Evolutionary conservation across 129 eudicot species (phyloP), one percentile per base, ranked within the genome.

Genomic region (Artemisia annua): DNA sequence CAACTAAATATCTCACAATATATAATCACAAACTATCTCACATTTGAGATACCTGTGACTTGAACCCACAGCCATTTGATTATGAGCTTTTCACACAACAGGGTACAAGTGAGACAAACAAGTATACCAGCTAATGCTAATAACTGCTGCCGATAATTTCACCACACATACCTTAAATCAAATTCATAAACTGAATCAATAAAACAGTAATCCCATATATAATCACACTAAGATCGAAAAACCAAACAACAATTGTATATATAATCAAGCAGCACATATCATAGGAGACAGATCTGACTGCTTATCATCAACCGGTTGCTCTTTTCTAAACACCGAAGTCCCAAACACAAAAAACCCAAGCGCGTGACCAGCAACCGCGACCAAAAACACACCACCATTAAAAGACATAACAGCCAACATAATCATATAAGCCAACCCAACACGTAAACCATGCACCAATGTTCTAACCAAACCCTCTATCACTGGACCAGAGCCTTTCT

Each of bases 351-450:
- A 82, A 77, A 87, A 92, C 67, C 98, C 98, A 5, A 83, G 12
- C 10, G 82, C 74, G 72, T 87, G 96, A n/a, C 98, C 98, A 5
- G 80, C 90, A 48, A 89, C 77, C 20, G 88, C 95, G 50, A 58
- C 86, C 53, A 92, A 22, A 17, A 89, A 83, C 56, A 87, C 94
- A 4, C 95, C 96, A 13, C 78, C 96, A 57, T 89, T 92, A 44
- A 87, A 89, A 19, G 90, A 86, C 98, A 92, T 92, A 19, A 89
- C 87, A 16, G 91, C 89, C 57, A 92, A 79, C 98, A 92, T 92
- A 13, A 87, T 89, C 69, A 92, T 48, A 72, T 87, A 92, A 52
- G 88, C 96, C 48, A 92, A 62, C 1, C 87, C 89, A 10, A 81
- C 79, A 24, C 95, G 81, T 0, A 87, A 8, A 16, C 85, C 83